phyloP scores from a whole-genome alignment of 306 rosid genomes.

The Canavalia gladiata region DNA sequence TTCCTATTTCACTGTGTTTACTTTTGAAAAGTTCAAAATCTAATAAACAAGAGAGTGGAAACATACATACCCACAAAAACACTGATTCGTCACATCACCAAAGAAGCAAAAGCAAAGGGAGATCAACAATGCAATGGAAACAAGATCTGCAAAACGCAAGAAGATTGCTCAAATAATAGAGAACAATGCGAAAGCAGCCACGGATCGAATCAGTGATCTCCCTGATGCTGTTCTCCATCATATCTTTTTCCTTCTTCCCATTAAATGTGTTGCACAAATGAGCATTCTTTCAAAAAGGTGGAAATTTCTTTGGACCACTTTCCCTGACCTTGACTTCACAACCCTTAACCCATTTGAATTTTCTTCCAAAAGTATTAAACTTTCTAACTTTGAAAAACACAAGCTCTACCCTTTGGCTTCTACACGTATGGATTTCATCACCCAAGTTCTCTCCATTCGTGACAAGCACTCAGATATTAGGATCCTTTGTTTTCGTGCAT shows the following conservation, averaged over 20 bases:
- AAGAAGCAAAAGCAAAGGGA: background rate
- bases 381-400: constrained; percentile 14
- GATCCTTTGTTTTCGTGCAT: constrained; percentile 64
- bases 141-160: constrained; percentile 67
- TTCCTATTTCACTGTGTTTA: constrained; percentile 46
- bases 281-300: constrained; percentile 73
- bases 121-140: constrained; percentile 63
- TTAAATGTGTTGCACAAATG: constrained; percentile 70
- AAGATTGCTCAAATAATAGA: constrained; percentile 42
- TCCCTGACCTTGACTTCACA: constrained; percentile 88
- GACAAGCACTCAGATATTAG: constrained; percentile 66
- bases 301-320: constrained; percentile 72
- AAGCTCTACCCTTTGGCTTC: constrained; percentile 27
- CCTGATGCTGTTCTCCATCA: constrained; percentile 78
- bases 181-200: constrained; percentile 28
- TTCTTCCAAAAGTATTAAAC: constrained; percentile 22
- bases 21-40: constrained; percentile 69
- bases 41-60: constrained; percentile 24
- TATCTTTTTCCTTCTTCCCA: constrained; percentile 69
- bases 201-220: constrained; percentile 74
- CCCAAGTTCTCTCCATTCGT: constrained; percentile 61
- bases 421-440: constrained; percentile 54
- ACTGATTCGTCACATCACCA: background rate
- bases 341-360: constrained; percentile 44
- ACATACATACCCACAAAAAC: background rate